phyloP scores from a whole-genome alignment of 176 grass and related monocot genomes.

The Avena sativa region DNA sequence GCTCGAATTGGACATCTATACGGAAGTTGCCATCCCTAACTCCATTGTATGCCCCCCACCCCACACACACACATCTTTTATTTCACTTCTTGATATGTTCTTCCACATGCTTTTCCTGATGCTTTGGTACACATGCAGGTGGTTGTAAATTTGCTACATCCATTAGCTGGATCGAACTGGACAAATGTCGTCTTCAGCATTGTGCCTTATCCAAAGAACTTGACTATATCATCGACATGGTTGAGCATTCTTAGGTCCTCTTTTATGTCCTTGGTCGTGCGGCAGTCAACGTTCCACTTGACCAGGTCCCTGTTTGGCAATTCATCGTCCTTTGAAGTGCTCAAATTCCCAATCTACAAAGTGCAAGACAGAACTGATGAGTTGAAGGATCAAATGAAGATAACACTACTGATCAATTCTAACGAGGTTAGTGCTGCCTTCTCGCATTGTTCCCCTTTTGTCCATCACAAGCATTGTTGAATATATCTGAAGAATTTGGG shows the following conservation, averaged over 20 bases:
- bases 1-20: constrained; percentile 88
- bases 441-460: constrained; percentile 8
- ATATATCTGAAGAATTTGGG: background rate
- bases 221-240: constrained; percentile 67
- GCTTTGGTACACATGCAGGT: constrained; percentile 53
- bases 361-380: constrained; percentile 76
- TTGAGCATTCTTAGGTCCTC: constrained; percentile 83
- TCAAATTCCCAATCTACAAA: constrained; percentile 90
- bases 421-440: constrained; percentile 69
- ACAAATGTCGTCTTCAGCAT: constrained; percentile 89
- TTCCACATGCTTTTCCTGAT: background rate
- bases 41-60: constrained; percentile 53
- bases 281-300: constrained; percentile 82
- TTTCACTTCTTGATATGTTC: constrained; percentile 24
- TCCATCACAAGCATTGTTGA: background rate
- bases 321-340: constrained; percentile 81
- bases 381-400: constrained; percentile 94
- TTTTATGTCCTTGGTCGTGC: constrained; percentile 80
- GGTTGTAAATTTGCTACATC: constrained; percentile 68
- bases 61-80: background rate
- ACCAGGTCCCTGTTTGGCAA: constrained; percentile 84
- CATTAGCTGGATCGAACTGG: constrained; percentile 70
- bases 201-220: constrained; percentile 72
- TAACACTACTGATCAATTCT: constrained; percentile 68
- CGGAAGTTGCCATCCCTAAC: constrained; percentile 88